Evolutionary conservation across 495 filamentous ascomycete species (phyloP).

Genomic region (Umbilicaria muhlenbergii): DNA sequence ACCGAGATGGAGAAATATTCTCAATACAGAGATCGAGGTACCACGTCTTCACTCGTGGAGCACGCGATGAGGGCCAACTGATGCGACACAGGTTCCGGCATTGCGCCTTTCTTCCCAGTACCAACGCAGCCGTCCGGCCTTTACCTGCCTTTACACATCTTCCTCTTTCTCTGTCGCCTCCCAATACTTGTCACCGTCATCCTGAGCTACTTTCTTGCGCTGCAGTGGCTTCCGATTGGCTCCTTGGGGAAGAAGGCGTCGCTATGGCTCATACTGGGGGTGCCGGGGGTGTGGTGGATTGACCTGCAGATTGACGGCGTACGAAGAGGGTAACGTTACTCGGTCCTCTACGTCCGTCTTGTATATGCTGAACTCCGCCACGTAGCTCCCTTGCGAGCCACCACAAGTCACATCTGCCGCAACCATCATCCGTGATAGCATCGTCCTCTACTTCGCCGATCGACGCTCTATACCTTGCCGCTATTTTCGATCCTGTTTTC

Average conservation of each 20-base stretch:
- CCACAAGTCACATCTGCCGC: slow-evolving; percentile 56
- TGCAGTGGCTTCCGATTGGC: slow-evolving; percentile 81
- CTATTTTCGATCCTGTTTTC: slow-evolving; percentile 93
- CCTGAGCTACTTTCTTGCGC: slow-evolving; percentile 56
- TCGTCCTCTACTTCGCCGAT: slow-evolving; percentile 83
- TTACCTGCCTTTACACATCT: slow-evolving; percentile 43
- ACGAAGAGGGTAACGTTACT: slow-evolving; percentile 48
- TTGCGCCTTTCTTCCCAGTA: slow-evolving; percentile 86
- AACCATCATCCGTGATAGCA: slow-evolving; percentile 64
- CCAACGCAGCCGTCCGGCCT: slow-evolving; percentile 41
- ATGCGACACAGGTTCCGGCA: slow-evolving; percentile 60
- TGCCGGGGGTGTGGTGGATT: slow-evolving; percentile 93
- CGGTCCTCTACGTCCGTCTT: background rate
- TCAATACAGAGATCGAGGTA: slow-evolving; percentile 88
- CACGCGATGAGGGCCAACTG: slow-evolving; percentile 3
- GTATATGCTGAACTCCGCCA: background rate
- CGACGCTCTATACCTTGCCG: slow-evolving; percentile 88
- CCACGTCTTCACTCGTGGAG: slow-evolving; percentile 8
- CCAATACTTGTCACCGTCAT: slow-evolving; percentile 57
- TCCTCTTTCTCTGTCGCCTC: slow-evolving; percentile 68
- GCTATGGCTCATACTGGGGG: slow-evolving; percentile 71
- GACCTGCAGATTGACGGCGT: slow-evolving; percentile 94
- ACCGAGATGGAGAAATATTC: slow-evolving; percentile 86
- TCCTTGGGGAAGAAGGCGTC: slow-evolving; percentile 62
- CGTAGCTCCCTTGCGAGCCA: slow-evolving; percentile 38